A percentile compares a stretch with the other conserved stretches of the same genome.
These are phyloP conservation scores for Rhinocladiella mackenziei DNA, from an alignment of 2,329 filamentous ascomycete species.

Conservation along the genomic window DNA sequence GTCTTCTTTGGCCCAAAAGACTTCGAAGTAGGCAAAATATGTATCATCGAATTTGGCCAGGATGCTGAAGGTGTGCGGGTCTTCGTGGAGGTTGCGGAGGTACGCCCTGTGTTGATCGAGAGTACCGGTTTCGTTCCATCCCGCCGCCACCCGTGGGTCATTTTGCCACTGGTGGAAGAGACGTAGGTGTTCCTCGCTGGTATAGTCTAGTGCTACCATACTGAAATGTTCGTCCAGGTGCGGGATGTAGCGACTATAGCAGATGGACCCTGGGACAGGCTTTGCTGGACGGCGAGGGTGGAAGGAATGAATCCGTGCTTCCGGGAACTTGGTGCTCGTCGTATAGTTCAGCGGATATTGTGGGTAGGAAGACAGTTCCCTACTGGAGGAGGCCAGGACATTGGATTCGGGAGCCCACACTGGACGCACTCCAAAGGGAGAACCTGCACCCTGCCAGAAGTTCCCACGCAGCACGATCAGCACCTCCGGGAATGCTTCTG, in stretches of 20 bases:
- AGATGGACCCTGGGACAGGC: constrained; percentile 63
- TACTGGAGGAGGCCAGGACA: constrained; percentile 28
- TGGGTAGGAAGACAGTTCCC: constrained; percentile 27
- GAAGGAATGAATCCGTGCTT: constrained; percentile 51
- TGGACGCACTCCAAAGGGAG: constrained; percentile 61
- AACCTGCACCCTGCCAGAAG: constrained; percentile 69
- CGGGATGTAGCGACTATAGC: constrained; percentile 76
- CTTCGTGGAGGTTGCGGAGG: constrained; percentile 62
- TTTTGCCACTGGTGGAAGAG: constrained; percentile 81
- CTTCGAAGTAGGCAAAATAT: constrained; percentile 72
- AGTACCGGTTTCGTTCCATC: constrained; percentile 76
- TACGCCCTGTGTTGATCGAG: constrained; percentile 71
- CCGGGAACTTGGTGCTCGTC: constrained; percentile 6
- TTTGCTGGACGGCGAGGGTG: constrained; percentile 70
- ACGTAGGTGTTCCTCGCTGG: constrained; percentile 59
- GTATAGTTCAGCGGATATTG: too few relatives aligned
- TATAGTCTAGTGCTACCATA: constrained; percentile 68
- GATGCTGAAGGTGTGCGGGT: constrained; percentile 67
- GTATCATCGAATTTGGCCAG: constrained; percentile 68
- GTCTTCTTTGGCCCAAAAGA: constrained; percentile 72
- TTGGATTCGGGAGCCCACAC: constrained; percentile 54
- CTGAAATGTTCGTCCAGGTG: constrained; percentile 72
- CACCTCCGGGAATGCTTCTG: constrained; percentile 27
- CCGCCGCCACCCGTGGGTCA: constrained; percentile 72
- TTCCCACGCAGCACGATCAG: constrained; percentile 36